Base-by-base conservation (phyloP, 2,329 filamentous ascomycete genomes). In the Hymenoscyphus repandus region DNA sequence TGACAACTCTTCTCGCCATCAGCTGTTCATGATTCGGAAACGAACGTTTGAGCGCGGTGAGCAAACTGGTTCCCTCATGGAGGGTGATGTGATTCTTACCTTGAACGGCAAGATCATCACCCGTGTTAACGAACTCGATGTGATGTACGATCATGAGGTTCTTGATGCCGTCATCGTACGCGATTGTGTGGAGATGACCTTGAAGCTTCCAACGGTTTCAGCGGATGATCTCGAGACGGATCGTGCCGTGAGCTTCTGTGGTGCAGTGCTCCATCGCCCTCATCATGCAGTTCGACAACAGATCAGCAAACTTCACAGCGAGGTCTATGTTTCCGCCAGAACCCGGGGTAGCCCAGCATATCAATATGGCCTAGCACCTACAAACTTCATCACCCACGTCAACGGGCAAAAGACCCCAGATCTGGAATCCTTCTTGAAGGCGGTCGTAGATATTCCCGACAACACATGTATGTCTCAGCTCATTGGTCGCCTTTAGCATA, bases 1-100 rank as follows among this genome's bases (percentile, higher is more conserved):
- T 58, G 89, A 90, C 55, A 96, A 99, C 68, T 87, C 89, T 36
- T 85, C 93, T 45, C 88, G 90, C 51, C 93, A 99, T 66, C 93
- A 99, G 71, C 80, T 99, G 34, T 99, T 99, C 74, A 96, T 99
- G 88, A 90, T 99, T 30, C 86, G 90, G 62, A 99, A 99, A 72
- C 85, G 95, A 42, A 83, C 80, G 0, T 85, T 85, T 61, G 82
- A 84, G 68, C 75, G 79, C 12, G 70, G 82, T 41, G 80, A 80
- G 18, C 78, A 75, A n/a, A 70, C 70, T n/a, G 75, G 78, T 44
- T 80, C 84, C 13, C 77, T 99, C 13, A 76, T 88, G 30, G 95
- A 99, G 72, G 90, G 91, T 45, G 93, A 99, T 66, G 86, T 99
- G 47, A 83, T 99, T 51, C 78, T 99, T 53, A 95, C 89, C 0